Conservation (phyloP, 805 yeast species). For the Suhomyces sp. region DNA sequence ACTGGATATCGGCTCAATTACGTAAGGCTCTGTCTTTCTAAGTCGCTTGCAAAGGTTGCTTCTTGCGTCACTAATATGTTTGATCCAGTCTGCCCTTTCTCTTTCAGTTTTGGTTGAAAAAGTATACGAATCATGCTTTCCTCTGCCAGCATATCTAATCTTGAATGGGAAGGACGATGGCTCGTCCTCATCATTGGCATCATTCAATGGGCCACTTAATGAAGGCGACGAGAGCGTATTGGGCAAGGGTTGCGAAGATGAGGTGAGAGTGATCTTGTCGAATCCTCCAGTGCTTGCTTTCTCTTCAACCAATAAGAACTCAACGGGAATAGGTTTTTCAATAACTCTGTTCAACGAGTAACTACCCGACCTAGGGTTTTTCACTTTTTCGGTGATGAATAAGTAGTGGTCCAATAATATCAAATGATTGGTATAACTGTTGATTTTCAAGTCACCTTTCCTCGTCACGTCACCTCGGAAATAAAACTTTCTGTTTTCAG, state of each 20-base stretch:
- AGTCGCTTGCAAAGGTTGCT: conserved; percentile 29
- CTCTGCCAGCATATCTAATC: conserved; percentile 53
- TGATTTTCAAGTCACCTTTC: conserved; percentile 64
- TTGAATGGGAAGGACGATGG: conserved; percentile 45
- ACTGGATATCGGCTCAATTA: conserved; percentile 52
- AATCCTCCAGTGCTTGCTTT: conserved; percentile 16
- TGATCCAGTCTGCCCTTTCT: conserved; percentile 60
- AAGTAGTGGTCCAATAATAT: conserved; percentile 71
- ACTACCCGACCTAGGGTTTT: conserved; percentile 31
- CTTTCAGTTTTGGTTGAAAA: conserved; percentile 45
- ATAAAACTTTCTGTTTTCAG: conserved; percentile 54
- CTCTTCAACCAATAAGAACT: conserved; percentile 52
- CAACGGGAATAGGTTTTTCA: conserved; percentile 62
- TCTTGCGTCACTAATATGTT: conserved; percentile 48
- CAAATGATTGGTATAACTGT: conserved; percentile 48
- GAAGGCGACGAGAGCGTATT: conserved; percentile 5
- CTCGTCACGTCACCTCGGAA: conserved; percentile 57
- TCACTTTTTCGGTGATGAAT: conserved; percentile 57
- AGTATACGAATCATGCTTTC: conserved; percentile 52
- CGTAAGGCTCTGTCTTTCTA: conserved; percentile 50
- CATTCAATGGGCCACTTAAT: conserved; percentile 1
- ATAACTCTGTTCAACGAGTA: conserved; percentile 24
- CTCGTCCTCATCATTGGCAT: conserved; percentile 21
- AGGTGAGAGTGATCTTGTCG: conserved; percentile 12
- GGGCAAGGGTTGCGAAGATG: conserved; percentile 14